These are phyloP conservation scores for Rhodomyrtus psidioides DNA, from an alignment of 441 rosid species.

Conservation along the genomic window DNA sequence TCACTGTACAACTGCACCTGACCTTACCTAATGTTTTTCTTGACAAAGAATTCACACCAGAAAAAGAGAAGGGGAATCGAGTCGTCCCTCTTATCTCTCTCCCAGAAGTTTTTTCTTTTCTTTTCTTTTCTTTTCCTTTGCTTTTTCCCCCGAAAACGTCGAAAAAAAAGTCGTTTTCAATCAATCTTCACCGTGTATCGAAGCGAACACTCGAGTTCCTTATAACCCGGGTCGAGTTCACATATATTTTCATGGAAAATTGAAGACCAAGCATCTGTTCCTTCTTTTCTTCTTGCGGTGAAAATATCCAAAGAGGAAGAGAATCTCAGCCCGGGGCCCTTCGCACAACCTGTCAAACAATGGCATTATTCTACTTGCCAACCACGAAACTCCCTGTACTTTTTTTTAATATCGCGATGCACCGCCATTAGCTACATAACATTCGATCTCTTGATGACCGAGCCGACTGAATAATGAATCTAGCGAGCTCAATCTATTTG, in stretches of 20 bases:
- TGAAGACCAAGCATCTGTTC: slow-evolving; percentile 10
- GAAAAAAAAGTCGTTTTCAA: background rate
- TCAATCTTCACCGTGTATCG: background rate
- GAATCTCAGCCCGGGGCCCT: slow-evolving; percentile 25
- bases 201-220: background rate
- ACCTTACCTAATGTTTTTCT: slow-evolving; percentile 9
- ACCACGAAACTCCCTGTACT: background rate
- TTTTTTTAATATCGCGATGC: background rate
- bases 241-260: slow-evolving; percentile 1
- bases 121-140: background rate
- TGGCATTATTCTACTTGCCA: background rate
- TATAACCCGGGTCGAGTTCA: background rate
- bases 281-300: background rate
- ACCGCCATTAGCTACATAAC: background rate
- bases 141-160: background rate
- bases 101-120: background rate
- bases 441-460: background rate
- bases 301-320: slow-evolving; percentile 14
- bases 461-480: background rate
- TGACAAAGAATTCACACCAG: slow-evolving; percentile 1
- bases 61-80: slow-evolving; percentile 13
- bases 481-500: background rate
- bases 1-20: slow-evolving; percentile 12
- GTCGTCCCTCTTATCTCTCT: slow-evolving; percentile 7
- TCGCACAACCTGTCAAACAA: slow-evolving; percentile 15